These are phyloP conservation scores for Primulina tabacum DNA, from an alignment of 257 asterid species.

Conservation along the genomic window DNA sequence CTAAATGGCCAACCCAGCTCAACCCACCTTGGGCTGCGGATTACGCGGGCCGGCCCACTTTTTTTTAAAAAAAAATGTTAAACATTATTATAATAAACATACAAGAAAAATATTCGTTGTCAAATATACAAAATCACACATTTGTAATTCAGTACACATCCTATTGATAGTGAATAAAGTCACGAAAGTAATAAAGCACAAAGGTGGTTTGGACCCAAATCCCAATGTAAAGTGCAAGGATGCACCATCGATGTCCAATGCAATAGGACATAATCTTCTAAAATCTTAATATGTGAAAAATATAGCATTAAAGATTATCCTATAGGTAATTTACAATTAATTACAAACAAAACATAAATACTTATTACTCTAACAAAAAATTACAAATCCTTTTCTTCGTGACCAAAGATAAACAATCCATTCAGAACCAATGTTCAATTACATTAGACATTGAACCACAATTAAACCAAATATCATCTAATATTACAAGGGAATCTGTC, in stretches of 20 bases:
- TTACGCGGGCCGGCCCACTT: too few species aligned
- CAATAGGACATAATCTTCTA: neutral
- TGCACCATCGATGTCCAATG: neutral
- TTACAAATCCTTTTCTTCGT: neutral
- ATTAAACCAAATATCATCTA: neutral
- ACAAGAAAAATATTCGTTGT: too few species aligned
- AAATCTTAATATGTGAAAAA: too few species aligned
- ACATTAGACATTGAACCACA: neutral
- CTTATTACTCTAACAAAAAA: neutral
- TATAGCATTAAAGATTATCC: neutral
- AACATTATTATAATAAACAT: too few species aligned
- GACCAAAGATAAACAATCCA: constrained; percentile 1
- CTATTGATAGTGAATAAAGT: neutral
- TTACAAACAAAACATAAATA: neutral
- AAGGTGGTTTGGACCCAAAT: neutral
- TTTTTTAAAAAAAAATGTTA: too few species aligned
- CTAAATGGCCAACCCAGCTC: too few species aligned
- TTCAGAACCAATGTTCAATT: neutral
- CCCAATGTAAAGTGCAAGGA: neutral
- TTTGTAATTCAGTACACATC: too few species aligned
- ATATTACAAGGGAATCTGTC: too few species aligned
- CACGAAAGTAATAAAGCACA: neutral
- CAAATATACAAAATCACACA: neutral
- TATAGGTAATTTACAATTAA: neutral
- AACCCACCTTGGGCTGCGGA: too few species aligned